Percentiles rank a stretch among this genome's conserved stretches.
phyloP scores from a whole-genome alignment of 2,329 filamentous ascomycete species.

The Apiospora arundinis region DNA sequence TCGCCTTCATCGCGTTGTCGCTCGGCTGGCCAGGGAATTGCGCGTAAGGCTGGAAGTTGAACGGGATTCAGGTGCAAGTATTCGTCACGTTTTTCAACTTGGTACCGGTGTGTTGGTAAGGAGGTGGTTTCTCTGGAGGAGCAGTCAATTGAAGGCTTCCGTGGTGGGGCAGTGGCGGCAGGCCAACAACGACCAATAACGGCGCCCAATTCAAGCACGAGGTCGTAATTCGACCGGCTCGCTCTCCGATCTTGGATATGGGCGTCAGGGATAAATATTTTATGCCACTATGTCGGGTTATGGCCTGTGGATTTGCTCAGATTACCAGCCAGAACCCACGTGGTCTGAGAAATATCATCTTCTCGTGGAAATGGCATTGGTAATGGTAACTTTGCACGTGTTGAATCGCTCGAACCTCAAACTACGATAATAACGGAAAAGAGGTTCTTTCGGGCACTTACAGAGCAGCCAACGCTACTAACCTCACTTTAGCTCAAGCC shows the following conservation, averaged over 20 bases:
- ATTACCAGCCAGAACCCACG: background rate
- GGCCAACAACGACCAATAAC: constrained; percentile 10
- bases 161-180: background rate
- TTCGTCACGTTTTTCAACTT: too few species aligned
- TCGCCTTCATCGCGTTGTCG: background rate
- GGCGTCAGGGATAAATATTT: background rate
- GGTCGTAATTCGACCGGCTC: constrained; percentile 11
- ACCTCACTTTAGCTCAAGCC: background rate
- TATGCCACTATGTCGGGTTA: background rate
- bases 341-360: background rate
- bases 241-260: background rate
- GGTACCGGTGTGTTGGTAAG: background rate
- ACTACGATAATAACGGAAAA: background rate
- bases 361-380: background rate
- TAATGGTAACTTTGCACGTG: background rate
- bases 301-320: background rate
- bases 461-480: background rate
- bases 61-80: too few species aligned
- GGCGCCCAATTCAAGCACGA: constrained; percentile 1
- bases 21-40: background rate
- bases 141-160: background rate
- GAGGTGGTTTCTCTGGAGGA: background rate
- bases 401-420: background rate
- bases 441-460: background rate
- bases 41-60: too few species aligned